A percentile compares a stretch with the other conserved stretches of the same genome.
Evolutionary conservation across 2,329 filamentous ascomycete genomes (phyloP).

Genomic region (Biscogniauxia sp.): DNA sequence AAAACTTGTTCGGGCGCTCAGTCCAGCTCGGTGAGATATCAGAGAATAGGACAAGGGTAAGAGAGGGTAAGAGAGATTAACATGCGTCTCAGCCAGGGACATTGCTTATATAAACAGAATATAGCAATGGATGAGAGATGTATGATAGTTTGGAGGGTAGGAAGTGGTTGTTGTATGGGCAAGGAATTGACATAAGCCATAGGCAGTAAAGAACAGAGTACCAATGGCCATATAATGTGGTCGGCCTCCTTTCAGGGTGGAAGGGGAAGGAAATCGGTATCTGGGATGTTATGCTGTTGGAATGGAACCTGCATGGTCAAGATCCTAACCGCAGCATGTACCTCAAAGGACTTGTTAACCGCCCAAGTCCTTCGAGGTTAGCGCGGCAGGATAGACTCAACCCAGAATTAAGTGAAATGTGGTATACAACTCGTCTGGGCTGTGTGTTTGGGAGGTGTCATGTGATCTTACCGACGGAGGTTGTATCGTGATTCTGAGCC

Average conservation of each 20-base stretch:
- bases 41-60: neutral
- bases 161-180: neutral
- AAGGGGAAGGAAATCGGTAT: neutral
- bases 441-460: neutral
- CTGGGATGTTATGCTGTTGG: neutral
- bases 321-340: neutral
- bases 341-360: neutral
- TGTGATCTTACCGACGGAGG: constrained; percentile 2
- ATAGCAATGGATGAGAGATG: neutral
- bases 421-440: neutral
- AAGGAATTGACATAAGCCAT: neutral
- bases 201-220: too few species aligned
- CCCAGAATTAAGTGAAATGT: neutral
- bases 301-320: neutral
- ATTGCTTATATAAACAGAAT: neutral
- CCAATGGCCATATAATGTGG: too few species aligned
- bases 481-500: neutral
- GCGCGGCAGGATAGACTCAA: neutral
- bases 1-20: neutral
- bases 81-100: neutral
- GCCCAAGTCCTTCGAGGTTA: neutral
- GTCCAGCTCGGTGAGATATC: neutral
- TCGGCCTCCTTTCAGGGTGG: too few species aligned
- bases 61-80: neutral
- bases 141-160: neutral